Base-by-base conservation (phyloP, 2,329 filamentous ascomycete genomes). In the Didymella glomerata region DNA sequence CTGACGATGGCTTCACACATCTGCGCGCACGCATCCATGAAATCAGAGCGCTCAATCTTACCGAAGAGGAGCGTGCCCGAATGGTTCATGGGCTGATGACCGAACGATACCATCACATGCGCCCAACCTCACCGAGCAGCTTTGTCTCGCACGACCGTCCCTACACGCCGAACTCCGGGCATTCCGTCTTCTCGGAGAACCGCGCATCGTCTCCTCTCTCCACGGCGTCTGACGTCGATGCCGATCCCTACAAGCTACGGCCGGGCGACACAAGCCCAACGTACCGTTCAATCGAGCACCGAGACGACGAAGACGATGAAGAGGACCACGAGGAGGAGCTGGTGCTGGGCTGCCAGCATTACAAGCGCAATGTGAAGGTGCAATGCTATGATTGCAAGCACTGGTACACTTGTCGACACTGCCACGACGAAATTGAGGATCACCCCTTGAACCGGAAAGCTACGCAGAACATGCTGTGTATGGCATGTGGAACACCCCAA, bases 401-500 rank as follows among this genome's bases (percentile, higher is more conserved):
- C 70, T 99, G 95, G 95, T 96, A 97, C 72, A 91, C 94, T 0
- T 99, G 95, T 75, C 89, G 95, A 18, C 90, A 98, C 73, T 99
- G 95, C 73, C 95, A 99, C 73, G 93, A 99, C 75, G 86, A 88
- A 48, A 85, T 82, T 9, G 92, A 97, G 70, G 88, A 92, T 67
- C 92, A 97, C 75, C 83, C 81, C 60, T 82, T 99, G 56, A 87
- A 93, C 67, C 87, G 95, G 50, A 89, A 88, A 68, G 90, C 91
- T 68, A 99, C 94, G 8, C 90, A 89, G 76, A 90, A 97, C 70
- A 99, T 99, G 95, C 85, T 99, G 6, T 99, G 95, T 77, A 99
- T 99, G 95, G 83, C 93, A 27, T 99, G 95, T 76, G 87, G 88
- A 7, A 92, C 90, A 55, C 89, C 95, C 2, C 95, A 99, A 70